Conservation (phyloP, 2,329 filamentous ascomycete genomes). For the Aureobasidium musti region DNA sequence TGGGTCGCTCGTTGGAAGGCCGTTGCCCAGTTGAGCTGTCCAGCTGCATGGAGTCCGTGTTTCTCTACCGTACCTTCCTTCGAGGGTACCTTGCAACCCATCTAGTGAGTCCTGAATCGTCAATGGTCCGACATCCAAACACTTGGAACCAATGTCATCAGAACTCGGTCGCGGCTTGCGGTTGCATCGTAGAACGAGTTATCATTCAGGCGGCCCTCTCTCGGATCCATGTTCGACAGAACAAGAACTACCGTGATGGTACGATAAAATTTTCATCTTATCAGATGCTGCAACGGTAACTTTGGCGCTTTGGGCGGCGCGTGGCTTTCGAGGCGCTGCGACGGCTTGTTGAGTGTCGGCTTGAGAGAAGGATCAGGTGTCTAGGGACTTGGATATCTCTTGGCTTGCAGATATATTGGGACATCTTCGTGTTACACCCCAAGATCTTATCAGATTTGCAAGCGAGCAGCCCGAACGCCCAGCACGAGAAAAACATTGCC, state of each 20-base stretch:
- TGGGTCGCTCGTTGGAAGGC: not conserved
- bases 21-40: slow-evolving; percentile 6
- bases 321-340: slow-evolving; percentile 7
- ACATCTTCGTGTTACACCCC: not conserved
- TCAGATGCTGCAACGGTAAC: slow-evolving; percentile 17
- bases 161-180: not conserved
- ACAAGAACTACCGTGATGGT: slow-evolving; percentile 22
- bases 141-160: not conserved
- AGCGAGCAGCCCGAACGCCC: slow-evolving; percentile 6
- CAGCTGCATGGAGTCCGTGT: not conserved
- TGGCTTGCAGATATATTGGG: slow-evolving; percentile 21
- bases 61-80: not conserved
- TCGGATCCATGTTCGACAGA: not conserved
- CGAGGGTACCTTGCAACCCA: not conserved
- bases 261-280: slow-evolving; percentile 25
- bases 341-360: not conserved
- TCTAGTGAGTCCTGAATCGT: not conserved
- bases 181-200: not conserved
- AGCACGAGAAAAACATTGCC: not conserved
- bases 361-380: not conserved
- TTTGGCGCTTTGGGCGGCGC: not conserved
- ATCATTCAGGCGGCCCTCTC: not conserved
- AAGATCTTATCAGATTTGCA: slow-evolving; percentile 27
- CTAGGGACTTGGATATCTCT: not conserved
- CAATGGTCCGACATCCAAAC: too few relatives aligned